Evolutionary conservation across 1,284 basidiomycete species (phyloP).

Genomic region (Rhodotorula sp.): DNA sequence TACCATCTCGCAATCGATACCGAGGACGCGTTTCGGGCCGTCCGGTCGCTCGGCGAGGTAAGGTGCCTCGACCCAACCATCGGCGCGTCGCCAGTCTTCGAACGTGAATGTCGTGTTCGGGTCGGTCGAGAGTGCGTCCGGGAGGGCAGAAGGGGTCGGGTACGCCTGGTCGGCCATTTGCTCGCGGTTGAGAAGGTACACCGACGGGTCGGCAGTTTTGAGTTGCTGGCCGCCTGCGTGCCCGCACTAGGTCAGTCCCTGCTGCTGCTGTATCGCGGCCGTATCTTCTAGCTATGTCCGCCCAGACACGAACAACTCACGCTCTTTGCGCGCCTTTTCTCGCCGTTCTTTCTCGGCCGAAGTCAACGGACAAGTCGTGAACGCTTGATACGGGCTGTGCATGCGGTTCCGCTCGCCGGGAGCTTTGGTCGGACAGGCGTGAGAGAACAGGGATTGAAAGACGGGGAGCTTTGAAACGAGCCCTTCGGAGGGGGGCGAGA

Average conservation of each 20-base stretch:
- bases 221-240: conserved; percentile 30
- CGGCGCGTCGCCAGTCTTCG: conserved; percentile 40
- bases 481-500: conserved; percentile 14
- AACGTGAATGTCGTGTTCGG: conserved; percentile 18
- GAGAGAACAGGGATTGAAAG: conserved; percentile 77
- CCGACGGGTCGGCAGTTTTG: conserved; percentile 59
- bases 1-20: conserved; percentile 92
- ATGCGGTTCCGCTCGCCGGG: conserved; percentile 80
- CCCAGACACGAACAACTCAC: conserved; percentile 53
- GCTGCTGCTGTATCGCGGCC: background rate
- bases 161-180: conserved; percentile 92
- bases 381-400: conserved; percentile 76
- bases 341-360: conserved; percentile 73
- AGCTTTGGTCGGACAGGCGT: conserved; percentile 83
- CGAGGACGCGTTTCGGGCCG: conserved; percentile 48
- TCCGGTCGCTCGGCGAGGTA: conserved; percentile 42
- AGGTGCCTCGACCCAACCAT: conserved; percentile 68
- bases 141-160: conserved; percentile 79
- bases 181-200: conserved; percentile 71
- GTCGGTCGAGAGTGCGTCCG: conserved; percentile 65
- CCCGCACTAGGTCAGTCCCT: background rate
- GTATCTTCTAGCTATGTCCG: background rate
- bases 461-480: conserved; percentile 61
- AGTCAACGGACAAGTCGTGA: conserved; percentile 76
- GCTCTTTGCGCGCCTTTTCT: conserved; percentile 55